Base-by-base conservation (phyloP, 192 early-diverging fungal genomes). In the Linnemannia schmuckeri region DNA sequence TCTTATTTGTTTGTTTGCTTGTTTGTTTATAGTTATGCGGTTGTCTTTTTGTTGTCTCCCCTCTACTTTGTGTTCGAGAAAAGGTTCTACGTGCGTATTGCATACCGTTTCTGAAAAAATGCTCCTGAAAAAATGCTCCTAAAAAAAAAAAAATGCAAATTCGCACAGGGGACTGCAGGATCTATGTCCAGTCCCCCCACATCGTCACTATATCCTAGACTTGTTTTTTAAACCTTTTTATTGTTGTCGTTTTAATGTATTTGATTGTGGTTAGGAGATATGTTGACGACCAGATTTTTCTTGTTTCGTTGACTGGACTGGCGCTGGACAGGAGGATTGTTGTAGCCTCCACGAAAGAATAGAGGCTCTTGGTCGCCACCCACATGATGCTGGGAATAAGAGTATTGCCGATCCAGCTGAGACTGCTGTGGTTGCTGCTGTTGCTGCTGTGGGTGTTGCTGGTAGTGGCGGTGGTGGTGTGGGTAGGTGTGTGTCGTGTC, bases 281-380 rank as follows among this genome's bases (percentile, higher is more conserved):
- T 75, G 71, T 78, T 78, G 27, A 86, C 70, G 3, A 86, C 79
- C 37, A 86, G 57, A 33, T 86, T 86, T 61, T 86, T 86, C 70
- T 76, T 86, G 72, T 81, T 86, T 10, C 84, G 77, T 40, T 79
- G 84, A 77, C 79, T 81, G 6, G 84, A 37, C n/a, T 86, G 78
- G 24, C 79, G 84, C 1, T 86, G 84, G 30, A 81, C 17, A 4
- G 44, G 7, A 18, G 44, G 33, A 33, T 22, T 44, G 17, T 66
- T 44, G 44, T 61, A 73, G 46, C 42, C 71, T 37, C 9, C 38
- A 44, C 33, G 46, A 8, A 12, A 68, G 9, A 46, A 30, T 4
- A 4, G 57, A 15, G 12, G 33, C 8, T 66, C 61, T 66, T 66
- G 61, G 10, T 27, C 30, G 1, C 33, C 61, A 66, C 8, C 30